Base-by-base conservation (phyloP, 2,329 filamentous ascomycete genomes). In the Clathrospora elynae region DNA sequence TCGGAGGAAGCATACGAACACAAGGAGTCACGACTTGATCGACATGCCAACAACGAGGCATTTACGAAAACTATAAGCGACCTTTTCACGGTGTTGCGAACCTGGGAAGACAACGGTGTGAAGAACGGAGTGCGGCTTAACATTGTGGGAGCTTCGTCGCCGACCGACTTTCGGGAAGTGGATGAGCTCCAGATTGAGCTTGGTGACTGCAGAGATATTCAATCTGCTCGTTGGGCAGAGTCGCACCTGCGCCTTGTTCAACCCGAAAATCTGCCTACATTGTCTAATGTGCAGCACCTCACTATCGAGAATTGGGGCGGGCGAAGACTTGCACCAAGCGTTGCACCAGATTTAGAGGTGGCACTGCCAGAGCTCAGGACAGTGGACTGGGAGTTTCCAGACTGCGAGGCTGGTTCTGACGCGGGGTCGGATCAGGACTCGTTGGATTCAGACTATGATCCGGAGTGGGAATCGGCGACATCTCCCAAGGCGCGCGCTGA, bases 101-200 rank as follows among this genome's bases (percentile, higher is more conserved):
- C 9, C 5, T 48, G 44, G 44, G 39, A 48, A 26, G 38, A 43
- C 9, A 17, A 39, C 11, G 44, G 44, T 17, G 26, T 49, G 23
- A 8, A 28, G 22, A 40, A 33, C 29, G 32, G 22, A 12, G 16
- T 49, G 32, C 18, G 29, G 11, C 32, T 49, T 14, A 13, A 26
- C 2, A 32, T 47, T 6, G 13, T 2, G 3, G 13, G 13, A 11
- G 24, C 24, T 8, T n/a, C 19, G 9, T 40, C 16, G 25, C 35
- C 31, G 14, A 40, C 37, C 16, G 37, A 40, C 37, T 33, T 14
- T n/a, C 29, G 29, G 19, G 37, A 36, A 36, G 34, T 36, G 22
- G 37, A 34, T 40, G 29, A 40, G 16, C 20, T 40, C 37, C 20
- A 33, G 22, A 33, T 40, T 16, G 37, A 16, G 37, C 17, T 28